Conservation (phyloP, 768 basidiomycete genomes). For the Agaricus subrufescens region DNA sequence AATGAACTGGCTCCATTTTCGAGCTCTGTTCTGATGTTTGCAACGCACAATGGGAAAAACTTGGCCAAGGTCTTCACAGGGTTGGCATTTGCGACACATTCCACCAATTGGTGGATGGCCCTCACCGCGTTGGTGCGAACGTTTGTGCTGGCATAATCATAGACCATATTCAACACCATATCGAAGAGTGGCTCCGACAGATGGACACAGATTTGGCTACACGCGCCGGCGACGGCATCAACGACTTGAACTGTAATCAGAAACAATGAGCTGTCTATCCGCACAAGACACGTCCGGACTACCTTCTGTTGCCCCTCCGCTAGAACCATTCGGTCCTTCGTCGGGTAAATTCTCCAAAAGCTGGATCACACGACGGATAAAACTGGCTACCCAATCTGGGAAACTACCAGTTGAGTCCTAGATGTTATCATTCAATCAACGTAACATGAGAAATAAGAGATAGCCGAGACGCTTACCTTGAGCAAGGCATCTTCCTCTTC, state of each 20-base stretch:
- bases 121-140: slow-evolving; percentile 84
- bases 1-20: slow-evolving; percentile 81
- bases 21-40: slow-evolving; percentile 69
- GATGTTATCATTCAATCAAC: background rate
- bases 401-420: slow-evolving; percentile 69
- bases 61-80: slow-evolving; percentile 72
- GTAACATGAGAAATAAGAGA: background rate
- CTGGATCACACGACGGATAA: slow-evolving; percentile 73
- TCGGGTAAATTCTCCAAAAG: slow-evolving; percentile 85
- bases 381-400: slow-evolving; percentile 79
- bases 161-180: slow-evolving; percentile 77
- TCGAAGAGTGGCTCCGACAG: slow-evolving; percentile 73
- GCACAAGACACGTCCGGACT: background rate
- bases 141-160: slow-evolving; percentile 75
- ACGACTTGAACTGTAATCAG: slow-evolving; percentile 56
- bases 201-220: slow-evolving; percentile 74
- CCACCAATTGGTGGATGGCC: slow-evolving; percentile 81
- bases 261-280: background rate
- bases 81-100: slow-evolving; percentile 79
- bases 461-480: slow-evolving; percentile 28
- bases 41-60: slow-evolving; percentile 70
- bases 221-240: slow-evolving; percentile 71
- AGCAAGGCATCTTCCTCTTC: slow-evolving; percentile 71
- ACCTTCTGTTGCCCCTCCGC: slow-evolving; percentile 67
- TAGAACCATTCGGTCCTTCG: slow-evolving; percentile 60